phyloP scores from a whole-genome alignment of 805 yeast genomes.

The Wickerhamiella lipophila region DNA sequence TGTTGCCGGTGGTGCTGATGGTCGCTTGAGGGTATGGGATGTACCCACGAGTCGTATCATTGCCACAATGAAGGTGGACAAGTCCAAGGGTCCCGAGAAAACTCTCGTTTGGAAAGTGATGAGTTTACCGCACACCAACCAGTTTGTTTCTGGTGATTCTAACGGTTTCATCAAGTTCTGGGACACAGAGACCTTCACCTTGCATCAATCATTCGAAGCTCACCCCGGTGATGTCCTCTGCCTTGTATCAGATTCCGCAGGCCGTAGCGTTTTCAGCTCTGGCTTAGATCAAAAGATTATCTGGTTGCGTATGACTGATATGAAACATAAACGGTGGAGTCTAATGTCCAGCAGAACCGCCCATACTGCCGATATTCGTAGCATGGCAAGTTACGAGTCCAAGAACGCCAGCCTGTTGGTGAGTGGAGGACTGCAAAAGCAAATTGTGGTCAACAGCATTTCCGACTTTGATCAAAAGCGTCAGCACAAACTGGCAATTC shows the following conservation, averaged over 20 bases:
- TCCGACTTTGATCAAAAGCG: slow-evolving; percentile 57
- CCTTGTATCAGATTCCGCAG: slow-evolving; percentile 45
- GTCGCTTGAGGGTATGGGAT: slow-evolving; percentile 75
- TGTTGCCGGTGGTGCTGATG: slow-evolving; percentile 94
- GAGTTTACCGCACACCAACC: slow-evolving; percentile 48
- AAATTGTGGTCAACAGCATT: slow-evolving; percentile 43
- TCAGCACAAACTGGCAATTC: slow-evolving; percentile 51
- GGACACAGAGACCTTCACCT: slow-evolving; percentile 67
- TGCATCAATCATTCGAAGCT: slow-evolving; percentile 65
- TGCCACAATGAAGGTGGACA: slow-evolving; percentile 84
- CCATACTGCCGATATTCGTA: slow-evolving; percentile 75
- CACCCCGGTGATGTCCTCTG: slow-evolving; percentile 89
- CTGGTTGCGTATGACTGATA: slow-evolving; percentile 44
- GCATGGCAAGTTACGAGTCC: slow-evolving; percentile 58
- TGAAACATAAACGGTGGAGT: slow-evolving; percentile 49
- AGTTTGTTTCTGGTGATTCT: slow-evolving; percentile 90
- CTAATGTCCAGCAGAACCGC: slow-evolving; percentile 61
- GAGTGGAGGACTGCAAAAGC: slow-evolving; percentile 35
- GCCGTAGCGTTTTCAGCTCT: slow-evolving; percentile 63
- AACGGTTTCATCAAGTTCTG: slow-evolving; percentile 89
- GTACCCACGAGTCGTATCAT: slow-evolving; percentile 50
- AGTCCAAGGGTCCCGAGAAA: slow-evolving; percentile 58
- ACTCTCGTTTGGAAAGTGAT: slow-evolving; percentile 84
- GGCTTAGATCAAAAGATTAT: slow-evolving; percentile 90
- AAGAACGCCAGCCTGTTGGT: slow-evolving; percentile 51